Evolutionary conservation across 371 early-diverging fungal genomes (phyloP).

Genomic region (Blakeslea trispora): DNA sequence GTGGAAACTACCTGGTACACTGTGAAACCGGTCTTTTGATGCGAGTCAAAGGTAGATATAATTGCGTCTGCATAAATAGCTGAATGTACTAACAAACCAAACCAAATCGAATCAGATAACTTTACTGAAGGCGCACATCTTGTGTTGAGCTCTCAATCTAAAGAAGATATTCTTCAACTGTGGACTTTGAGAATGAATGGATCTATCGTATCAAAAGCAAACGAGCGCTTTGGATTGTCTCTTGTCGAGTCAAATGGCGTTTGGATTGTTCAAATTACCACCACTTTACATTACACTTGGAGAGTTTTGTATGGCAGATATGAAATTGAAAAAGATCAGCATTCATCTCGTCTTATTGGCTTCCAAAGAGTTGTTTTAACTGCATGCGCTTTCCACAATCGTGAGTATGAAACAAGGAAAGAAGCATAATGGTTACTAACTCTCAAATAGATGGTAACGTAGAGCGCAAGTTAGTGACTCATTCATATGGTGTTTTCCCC

Average conservation of each 20-base stretch:
- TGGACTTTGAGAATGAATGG: slow-evolving; percentile 47
- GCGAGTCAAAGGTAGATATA: slow-evolving; percentile 37
- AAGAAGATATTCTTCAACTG: slow-evolving; percentile 29
- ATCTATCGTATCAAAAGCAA: slow-evolving; percentile 30
- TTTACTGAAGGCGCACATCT: slow-evolving; percentile 29
- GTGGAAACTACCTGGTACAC: slow-evolving; percentile 51
- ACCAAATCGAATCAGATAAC: slow-evolving; percentile 17
- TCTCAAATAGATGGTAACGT: slow-evolving; percentile 14
- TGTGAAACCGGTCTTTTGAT: slow-evolving; percentile 42
- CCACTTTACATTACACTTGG: slow-evolving; percentile 36
- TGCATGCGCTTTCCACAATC: slow-evolving; percentile 15
- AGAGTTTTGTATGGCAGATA: slow-evolving; percentile 36
- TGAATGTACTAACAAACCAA: slow-evolving; percentile 4
- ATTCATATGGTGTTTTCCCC: slow-evolving; percentile 46
- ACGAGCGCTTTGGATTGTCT: slow-evolving; percentile 31
- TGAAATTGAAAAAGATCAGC: slow-evolving; percentile 4
- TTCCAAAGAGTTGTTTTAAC: slow-evolving; percentile 34
- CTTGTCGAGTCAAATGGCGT: slow-evolving; percentile 24
- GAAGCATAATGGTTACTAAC: not conserved
- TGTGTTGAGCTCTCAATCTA: slow-evolving; percentile 23
- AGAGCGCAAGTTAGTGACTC: slow-evolving; percentile 39
- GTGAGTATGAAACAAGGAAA: slow-evolving; percentile 14
- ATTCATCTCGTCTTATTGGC: slow-evolving; percentile 11
- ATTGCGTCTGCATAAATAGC: slow-evolving; percentile 1
- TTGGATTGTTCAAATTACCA: slow-evolving; percentile 30